Evolutionary conservation across 805 yeast genomes (phyloP).

Genomic region (Pichia manshurica): DNA sequence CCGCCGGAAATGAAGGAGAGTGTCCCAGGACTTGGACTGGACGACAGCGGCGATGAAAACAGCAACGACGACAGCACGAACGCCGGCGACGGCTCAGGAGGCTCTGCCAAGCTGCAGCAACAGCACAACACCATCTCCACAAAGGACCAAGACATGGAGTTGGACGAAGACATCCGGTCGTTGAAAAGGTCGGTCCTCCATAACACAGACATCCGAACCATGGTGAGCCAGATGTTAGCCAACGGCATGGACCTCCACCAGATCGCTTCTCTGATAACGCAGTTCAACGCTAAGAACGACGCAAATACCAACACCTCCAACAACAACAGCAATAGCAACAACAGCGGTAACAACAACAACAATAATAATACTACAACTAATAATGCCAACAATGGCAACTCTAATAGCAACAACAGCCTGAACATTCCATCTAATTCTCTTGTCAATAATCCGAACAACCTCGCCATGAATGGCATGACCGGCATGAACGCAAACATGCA

Average conservation of each 20-base stretch:
- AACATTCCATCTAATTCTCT: neutral
- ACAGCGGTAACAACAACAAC: neutral
- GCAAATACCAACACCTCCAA: constrained; percentile 16
- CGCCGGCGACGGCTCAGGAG: too few species aligned
- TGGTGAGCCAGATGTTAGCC: constrained; percentile 32
- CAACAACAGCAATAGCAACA: constrained; percentile 2
- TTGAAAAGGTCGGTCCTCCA: neutral
- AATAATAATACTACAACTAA: too few species aligned
- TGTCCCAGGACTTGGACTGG: neutral
- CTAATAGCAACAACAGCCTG: neutral
- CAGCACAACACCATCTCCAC: constrained; percentile 9
- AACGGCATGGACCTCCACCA: constrained; percentile 33
- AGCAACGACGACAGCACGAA: too few species aligned
- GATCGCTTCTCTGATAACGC: constrained; percentile 26
- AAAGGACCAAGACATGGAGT: neutral
- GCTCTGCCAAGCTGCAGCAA: too few species aligned
- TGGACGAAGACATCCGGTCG: neutral
- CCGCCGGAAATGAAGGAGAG: constrained; percentile 41
- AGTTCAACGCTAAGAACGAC: constrained; percentile 17
- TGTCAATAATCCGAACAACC: too few species aligned
- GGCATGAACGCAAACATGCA: too few species aligned
- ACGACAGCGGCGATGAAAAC: neutral
- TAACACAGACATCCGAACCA: constrained; percentile 6
- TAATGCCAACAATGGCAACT: constrained; percentile 1
- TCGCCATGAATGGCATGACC: too few species aligned